A percentile compares a stretch with the other conserved stretches of the same genome.
These are phyloP conservation scores for Quillaja saponaria DNA, from an alignment of 306 rosid species.

Conservation along the genomic window DNA sequence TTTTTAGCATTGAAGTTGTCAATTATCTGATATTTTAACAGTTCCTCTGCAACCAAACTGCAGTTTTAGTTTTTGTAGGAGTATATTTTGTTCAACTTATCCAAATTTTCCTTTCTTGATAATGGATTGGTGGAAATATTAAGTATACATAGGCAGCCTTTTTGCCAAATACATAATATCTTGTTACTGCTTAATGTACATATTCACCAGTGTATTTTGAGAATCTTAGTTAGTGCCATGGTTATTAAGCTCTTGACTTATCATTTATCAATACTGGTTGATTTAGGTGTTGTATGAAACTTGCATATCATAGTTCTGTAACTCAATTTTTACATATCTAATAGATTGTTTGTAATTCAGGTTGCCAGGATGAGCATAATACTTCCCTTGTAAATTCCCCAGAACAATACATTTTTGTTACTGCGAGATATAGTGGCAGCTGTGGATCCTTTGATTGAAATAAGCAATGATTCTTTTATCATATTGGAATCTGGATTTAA, in stretches of 20 bases:
- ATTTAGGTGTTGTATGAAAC: slow-evolving; percentile 10
- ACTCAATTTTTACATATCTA: neutral
- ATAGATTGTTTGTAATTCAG: neutral
- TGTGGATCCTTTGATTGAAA: too few relatives aligned
- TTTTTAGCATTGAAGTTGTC: neutral
- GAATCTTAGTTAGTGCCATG: too few relatives aligned
- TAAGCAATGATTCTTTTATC: slow-evolving; percentile 9
- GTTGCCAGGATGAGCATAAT: too few relatives aligned
- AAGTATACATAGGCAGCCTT: neutral
- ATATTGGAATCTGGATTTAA: slow-evolving; percentile 38
- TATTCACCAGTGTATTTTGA: neutral
- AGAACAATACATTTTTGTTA: too few relatives aligned
- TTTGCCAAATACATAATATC: neutral
- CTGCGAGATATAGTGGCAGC: too few relatives aligned
- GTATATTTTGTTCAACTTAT: slow-evolving; percentile 2
- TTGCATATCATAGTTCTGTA: neutral
- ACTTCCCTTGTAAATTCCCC: too few relatives aligned
- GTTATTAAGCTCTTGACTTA: too few relatives aligned
- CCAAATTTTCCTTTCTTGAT: neutral
- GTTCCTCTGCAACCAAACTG: neutral
- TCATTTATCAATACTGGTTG: slow-evolving; percentile 8
- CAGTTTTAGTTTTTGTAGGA: neutral
- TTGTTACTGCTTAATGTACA: neutral
- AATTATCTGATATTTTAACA: neutral
- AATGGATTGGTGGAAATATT: neutral